These are phyloP conservation scores for Flueggea neowawraea DNA, from an alignment of 441 rosid species.

Conservation along the genomic window DNA sequence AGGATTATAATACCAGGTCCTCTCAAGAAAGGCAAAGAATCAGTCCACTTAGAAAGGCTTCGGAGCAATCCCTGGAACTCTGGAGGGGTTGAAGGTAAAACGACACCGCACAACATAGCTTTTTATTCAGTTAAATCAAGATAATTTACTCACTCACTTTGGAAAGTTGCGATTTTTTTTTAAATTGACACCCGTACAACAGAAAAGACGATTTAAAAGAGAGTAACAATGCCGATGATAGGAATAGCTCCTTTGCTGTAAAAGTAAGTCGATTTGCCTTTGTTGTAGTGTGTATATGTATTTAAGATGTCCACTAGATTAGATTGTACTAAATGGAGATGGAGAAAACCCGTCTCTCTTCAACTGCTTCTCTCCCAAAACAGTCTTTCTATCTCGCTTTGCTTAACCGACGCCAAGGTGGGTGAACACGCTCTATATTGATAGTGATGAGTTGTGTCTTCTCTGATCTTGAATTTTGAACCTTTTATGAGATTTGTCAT, in stretches of 20 bases:
- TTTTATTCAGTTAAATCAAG: no score
- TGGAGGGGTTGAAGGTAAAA: slow-evolving; percentile 56
- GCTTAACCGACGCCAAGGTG: no score
- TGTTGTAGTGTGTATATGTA: no score
- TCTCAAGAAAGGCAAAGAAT: slow-evolving; percentile 73
- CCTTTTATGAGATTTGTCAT: slow-evolving; percentile 29
- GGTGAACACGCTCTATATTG: slow-evolving; percentile 38
- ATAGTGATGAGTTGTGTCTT: slow-evolving; percentile 21
- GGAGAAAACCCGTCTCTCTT: no score
- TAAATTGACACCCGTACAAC: neutral
- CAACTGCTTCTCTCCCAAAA: no score
- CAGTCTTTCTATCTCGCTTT: no score
- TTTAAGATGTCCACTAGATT: no score
- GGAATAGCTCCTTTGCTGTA: slow-evolving; percentile 27
- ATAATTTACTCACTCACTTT: no score
- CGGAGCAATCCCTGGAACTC: slow-evolving; percentile 68
- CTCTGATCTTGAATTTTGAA: slow-evolving; percentile 47
- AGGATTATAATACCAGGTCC: slow-evolving; percentile 47
- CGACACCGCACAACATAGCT: neutral
- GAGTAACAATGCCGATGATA: no score
- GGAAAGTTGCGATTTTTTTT: no score
- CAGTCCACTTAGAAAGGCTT: slow-evolving; percentile 92
- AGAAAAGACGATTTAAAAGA: slow-evolving; percentile 69
- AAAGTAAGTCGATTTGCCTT: slow-evolving; percentile 41
- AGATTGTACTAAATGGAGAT: no score